These are phyloP conservation scores for Effrenium voratum DNA, from an alignment of 73 alveolate species.

Conservation along the genomic window DNA sequence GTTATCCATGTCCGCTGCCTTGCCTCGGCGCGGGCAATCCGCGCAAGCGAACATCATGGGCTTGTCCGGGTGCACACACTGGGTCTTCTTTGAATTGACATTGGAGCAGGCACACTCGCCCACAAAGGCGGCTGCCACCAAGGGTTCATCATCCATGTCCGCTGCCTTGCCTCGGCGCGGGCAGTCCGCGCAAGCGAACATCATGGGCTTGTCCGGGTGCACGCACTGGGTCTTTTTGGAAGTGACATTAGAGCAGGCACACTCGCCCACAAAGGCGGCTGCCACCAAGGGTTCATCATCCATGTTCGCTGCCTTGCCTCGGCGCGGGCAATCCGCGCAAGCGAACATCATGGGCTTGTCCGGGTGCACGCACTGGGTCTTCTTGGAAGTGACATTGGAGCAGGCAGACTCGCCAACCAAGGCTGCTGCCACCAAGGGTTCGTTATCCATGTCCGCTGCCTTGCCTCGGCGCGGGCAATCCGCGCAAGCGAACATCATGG, in stretches of 20 bases:
- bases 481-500: constrained; percentile 71
- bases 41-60: constrained; percentile 92
- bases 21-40: constrained; percentile 80
- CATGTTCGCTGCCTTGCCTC: neutral
- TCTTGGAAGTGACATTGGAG: neutral
- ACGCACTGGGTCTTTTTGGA: constrained; percentile 55
- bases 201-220: constrained; percentile 88
- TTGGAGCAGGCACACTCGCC: constrained; percentile 22
- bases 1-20: constrained; percentile 45
- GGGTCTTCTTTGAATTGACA: constrained; percentile 25
- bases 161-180: constrained; percentile 62
- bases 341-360: constrained; percentile 91
- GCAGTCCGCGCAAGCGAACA: constrained; percentile 92
- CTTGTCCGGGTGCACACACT: constrained; percentile 79
- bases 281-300: constrained; percentile 53
- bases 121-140: constrained; percentile 40
- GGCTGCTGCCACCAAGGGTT: constrained; percentile 27
- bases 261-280: constrained; percentile 32
- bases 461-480: constrained; percentile 51
- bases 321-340: constrained; percentile 21
- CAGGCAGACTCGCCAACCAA: neutral
- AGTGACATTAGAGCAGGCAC: neutral
- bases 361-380: constrained; percentile 76
- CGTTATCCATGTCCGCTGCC: neutral
- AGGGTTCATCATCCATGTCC: constrained; percentile 46